Conservation (phyloP, 345 rosid genomes). For the Syzygium aqueum region DNA sequence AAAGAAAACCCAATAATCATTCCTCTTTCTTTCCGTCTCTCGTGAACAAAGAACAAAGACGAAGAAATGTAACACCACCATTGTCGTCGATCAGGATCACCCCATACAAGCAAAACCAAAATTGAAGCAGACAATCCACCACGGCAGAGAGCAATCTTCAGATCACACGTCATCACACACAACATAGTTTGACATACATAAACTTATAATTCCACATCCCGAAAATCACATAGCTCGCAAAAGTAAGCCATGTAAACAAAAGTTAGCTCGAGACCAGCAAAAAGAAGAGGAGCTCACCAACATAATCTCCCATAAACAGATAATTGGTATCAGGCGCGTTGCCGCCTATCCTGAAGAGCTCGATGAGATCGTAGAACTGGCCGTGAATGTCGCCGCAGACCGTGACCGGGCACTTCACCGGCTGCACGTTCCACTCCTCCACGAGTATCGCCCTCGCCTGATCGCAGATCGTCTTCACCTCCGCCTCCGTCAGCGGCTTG, state of each 20-base stretch:
- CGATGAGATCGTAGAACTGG: slow-evolving; percentile 91
- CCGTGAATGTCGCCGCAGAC: slow-evolving; percentile 98
- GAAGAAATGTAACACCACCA: background rate
- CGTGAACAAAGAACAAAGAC: background rate
- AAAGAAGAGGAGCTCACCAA: slow-evolving; percentile 39
- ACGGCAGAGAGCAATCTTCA: background rate
- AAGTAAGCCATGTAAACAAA: background rate
- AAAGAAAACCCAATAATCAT: background rate
- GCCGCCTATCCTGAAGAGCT: slow-evolving; percentile 92
- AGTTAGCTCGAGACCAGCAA: background rate
- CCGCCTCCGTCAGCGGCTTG: slow-evolving; percentile 80
- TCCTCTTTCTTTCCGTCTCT: background rate
- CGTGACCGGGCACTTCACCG: slow-evolving; percentile 96
- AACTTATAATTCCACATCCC: background rate
- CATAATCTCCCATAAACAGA: slow-evolving; percentile 98
- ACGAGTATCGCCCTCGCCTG: slow-evolving; percentile 87
- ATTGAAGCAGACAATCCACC: background rate
- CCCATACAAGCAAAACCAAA: background rate
- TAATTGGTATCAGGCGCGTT: slow-evolving; percentile 92
- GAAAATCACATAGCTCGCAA: background rate
- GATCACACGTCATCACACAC: background rate
- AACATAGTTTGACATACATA: background rate
- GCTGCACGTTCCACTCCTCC: slow-evolving; percentile 99
- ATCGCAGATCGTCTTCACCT: slow-evolving; percentile 86
- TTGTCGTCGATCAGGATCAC: background rate